Evolutionary conservation across 495 filamentous ascomycete genomes (phyloP).

Genomic region (Penicillium soppii): DNA sequence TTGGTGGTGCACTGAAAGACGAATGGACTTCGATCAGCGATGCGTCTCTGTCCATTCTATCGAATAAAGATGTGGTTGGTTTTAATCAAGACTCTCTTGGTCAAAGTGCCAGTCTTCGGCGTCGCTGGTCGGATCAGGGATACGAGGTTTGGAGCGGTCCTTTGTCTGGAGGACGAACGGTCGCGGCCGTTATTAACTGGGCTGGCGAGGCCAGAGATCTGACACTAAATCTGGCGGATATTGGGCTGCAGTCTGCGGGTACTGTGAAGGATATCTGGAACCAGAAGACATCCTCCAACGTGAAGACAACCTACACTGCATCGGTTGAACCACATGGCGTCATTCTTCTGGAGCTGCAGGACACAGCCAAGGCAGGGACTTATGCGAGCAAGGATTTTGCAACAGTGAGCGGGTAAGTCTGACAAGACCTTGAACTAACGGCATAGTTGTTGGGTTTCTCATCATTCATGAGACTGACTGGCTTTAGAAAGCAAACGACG

Average conservation of each 20-base stretch:
- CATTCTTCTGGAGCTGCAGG: conserved; percentile 39
- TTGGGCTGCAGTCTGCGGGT: conserved; percentile 40
- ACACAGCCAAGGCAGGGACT: conserved; percentile 28
- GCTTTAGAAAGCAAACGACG: conserved; percentile 13
- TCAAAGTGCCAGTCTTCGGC: conserved; percentile 35
- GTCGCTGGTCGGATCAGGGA: conserved; percentile 40
- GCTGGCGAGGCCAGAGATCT: conserved; percentile 33
- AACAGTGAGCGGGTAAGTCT: conserved; percentile 21
- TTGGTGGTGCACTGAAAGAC: conserved; percentile 48
- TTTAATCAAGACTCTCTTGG: conserved; percentile 56
- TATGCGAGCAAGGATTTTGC: conserved; percentile 24
- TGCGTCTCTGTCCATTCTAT: conserved; percentile 38
- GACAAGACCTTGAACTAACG: not conserved
- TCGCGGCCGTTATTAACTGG: conserved; percentile 49
- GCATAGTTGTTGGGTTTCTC: not conserved
- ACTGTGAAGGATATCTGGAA: conserved; percentile 46
- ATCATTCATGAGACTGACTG: not conserved
- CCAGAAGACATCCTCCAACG: conserved; percentile 18
- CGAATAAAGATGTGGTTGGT: conserved; percentile 50
- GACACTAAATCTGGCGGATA: conserved; percentile 37
- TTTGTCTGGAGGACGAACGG: conserved; percentile 35
- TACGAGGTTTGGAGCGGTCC: conserved; percentile 52
- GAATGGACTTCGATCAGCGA: conserved; percentile 25
- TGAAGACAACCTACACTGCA: conserved; percentile 39
- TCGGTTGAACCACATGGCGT: conserved; percentile 42